A percentile compares a stretch with the other conserved stretches of the same genome.
Conservation (phyloP, 768 basidiomycete genomes). For the Kwoniella shandongensis region DNA sequence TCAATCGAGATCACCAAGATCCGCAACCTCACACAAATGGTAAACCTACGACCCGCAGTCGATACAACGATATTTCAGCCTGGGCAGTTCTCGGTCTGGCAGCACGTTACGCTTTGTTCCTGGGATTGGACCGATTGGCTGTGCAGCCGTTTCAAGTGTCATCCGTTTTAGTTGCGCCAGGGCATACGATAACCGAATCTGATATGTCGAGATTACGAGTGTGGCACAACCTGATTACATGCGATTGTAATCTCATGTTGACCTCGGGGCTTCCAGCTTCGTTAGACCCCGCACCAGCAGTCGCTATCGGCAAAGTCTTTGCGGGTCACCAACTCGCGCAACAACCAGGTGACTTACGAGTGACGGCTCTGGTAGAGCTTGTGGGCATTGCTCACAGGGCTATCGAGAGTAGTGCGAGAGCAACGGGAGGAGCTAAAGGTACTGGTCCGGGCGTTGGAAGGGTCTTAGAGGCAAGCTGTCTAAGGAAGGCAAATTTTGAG, state of each 20-base stretch:
- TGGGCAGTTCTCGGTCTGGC: constrained; percentile 11
- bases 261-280: constrained; percentile 12
- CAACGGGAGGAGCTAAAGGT: no score
- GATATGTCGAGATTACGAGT: constrained; percentile 3
- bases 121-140: constrained; percentile 1
- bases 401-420: not conserved
- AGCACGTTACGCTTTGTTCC: constrained; percentile 4
- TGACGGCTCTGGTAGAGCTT: constrained; percentile 4
- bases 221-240: constrained; percentile 6
- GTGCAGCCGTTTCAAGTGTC: not conserved
- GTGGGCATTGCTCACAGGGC: constrained; percentile 6
- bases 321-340: constrained; percentile 1
- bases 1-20: not conserved
- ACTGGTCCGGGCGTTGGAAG: not conserved
- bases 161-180: no score
- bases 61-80: constrained; percentile 10
- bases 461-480: constrained; percentile 1
- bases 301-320: not conserved
- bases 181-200: constrained; percentile 5
- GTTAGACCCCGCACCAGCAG: not conserved
- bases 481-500: constrained; percentile 6
- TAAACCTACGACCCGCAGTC: not conserved
- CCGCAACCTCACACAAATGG: not conserved
- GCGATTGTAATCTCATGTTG: constrained; percentile 13
- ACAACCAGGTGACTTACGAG: constrained; percentile 3